A percentile compares a stretch with the other conserved stretches of the same genome.
phyloP scores from a whole-genome alignment of 768 basidiomycete genomes.

The Boletellus sp. region DNA sequence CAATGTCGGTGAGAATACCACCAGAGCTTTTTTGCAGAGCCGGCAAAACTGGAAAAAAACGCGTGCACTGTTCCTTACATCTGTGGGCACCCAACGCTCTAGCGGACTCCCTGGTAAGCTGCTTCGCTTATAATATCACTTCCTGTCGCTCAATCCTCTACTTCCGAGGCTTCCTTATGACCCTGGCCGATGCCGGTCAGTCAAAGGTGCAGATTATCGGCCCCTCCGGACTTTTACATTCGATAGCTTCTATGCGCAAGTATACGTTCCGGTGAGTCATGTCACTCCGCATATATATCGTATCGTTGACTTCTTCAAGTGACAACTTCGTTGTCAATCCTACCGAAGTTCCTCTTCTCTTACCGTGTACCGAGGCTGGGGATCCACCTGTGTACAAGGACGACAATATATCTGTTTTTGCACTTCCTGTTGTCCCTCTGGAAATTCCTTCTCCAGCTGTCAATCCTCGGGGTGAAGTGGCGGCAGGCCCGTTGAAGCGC shows the following conservation, averaged over 20 bases:
- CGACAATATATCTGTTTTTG: slow-evolving; percentile 60
- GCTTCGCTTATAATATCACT: not conserved
- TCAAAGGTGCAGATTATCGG: slow-evolving; percentile 60
- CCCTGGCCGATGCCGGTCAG: slow-evolving; percentile 67
- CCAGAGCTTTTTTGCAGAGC: slow-evolving; percentile 69
- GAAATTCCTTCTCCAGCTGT: not conserved
- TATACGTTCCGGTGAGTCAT: slow-evolving; percentile 58
- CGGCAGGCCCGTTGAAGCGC: slow-evolving; percentile 31
- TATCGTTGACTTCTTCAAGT: slow-evolving; percentile 29
- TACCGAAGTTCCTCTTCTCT: slow-evolving; percentile 38
- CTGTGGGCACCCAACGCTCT: slow-evolving; percentile 55
- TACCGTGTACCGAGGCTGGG: slow-evolving; percentile 16
- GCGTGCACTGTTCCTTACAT: slow-evolving; percentile 69
- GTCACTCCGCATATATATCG: not conserved
- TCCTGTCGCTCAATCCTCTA: not conserved
- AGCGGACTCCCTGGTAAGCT: slow-evolving; percentile 71
- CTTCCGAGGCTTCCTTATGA: slow-evolving; percentile 68
- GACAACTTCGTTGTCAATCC: slow-evolving; percentile 48
- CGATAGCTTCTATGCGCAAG: slow-evolving; percentile 64
- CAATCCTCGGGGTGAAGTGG: not conserved
- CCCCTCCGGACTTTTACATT: slow-evolving; percentile 69
- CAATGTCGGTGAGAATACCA: slow-evolving; percentile 81
- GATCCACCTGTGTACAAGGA: slow-evolving; percentile 54
- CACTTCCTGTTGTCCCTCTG: slow-evolving; percentile 45
- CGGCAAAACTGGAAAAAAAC: slow-evolving; percentile 62